Evolutionary conservation across 352 stramenopile species (phyloP).

Genomic region (Halophytophthora polymorphica): DNA sequence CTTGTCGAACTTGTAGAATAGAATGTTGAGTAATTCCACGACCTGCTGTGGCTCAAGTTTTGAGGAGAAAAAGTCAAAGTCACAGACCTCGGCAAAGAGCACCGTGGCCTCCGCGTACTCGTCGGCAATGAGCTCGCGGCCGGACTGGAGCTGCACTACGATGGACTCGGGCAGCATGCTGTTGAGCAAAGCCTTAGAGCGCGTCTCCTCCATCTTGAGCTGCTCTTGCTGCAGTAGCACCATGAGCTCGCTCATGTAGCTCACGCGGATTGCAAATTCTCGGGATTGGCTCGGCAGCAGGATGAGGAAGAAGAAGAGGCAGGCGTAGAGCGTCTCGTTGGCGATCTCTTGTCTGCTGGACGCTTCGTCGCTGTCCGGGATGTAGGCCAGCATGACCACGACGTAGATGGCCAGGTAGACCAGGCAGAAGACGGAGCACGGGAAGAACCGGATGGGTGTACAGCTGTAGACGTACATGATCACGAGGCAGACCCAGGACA

Average conservation of each 20-base stretch:
- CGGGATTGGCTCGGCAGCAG: constrained; percentile 69
- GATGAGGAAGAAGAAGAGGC: constrained; percentile 81
- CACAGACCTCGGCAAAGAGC: constrained; percentile 77
- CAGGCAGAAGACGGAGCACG: constrained; percentile 68
- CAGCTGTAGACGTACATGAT: constrained; percentile 88
- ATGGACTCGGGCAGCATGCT: constrained; percentile 84
- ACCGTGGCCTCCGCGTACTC: constrained; percentile 73
- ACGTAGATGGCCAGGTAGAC: constrained; percentile 67
- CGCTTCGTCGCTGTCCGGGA: constrained; percentile 28
- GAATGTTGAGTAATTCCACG: constrained; percentile 84
- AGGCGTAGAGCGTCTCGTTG: constrained; percentile 77
- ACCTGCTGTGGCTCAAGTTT: constrained; percentile 80
- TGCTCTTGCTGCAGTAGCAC: constrained; percentile 79
- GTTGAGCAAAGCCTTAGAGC: constrained; percentile 76
- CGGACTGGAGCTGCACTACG: constrained; percentile 68
- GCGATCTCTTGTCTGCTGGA: constrained; percentile 45
- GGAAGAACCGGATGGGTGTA: constrained; percentile 78
- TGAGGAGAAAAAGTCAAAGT: constrained; percentile 84
- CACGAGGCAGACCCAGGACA: constrained; percentile 77
- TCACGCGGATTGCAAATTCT: constrained; percentile 79
- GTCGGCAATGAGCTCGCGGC: constrained; percentile 80
- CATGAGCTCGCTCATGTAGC: constrained; percentile 86
- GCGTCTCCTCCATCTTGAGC: constrained; percentile 76
- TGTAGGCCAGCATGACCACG: constrained; percentile 66
- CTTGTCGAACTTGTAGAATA: constrained; percentile 90